Evolutionary conservation across 768 basidiomycete species (phyloP).

Genomic region (Kwoniella dejecticola): DNA sequence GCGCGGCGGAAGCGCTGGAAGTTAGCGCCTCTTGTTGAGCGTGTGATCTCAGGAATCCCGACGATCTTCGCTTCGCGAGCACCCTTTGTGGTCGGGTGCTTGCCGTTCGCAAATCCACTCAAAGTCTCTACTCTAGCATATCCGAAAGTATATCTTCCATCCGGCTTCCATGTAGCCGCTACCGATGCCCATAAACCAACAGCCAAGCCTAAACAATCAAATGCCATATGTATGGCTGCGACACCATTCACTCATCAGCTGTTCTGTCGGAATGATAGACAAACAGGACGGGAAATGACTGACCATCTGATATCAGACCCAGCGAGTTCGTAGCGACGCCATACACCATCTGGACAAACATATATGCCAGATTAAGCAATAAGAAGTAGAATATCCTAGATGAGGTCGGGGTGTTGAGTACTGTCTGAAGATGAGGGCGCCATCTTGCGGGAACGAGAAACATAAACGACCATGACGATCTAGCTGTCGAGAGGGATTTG

Average conservation of each 20-base stretch:
- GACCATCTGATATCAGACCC: constrained; percentile 95
- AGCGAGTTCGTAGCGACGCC: constrained; percentile 97
- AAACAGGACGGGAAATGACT: constrained; percentile 38
- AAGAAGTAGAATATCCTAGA: constrained; percentile 96
- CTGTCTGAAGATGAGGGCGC: constrained; percentile 74
- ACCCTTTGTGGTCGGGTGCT: constrained; percentile 6
- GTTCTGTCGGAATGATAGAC: too few relatives aligned
- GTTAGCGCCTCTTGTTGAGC: constrained; percentile 12
- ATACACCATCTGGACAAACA: constrained; percentile 85
- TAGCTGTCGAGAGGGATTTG: constrained; percentile 10
- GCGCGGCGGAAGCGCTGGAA: constrained; percentile 7
- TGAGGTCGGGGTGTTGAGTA: constrained; percentile 87
- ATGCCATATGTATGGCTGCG: constrained; percentile 97
- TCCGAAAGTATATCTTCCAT: constrained; percentile 92
- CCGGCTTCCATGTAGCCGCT: constrained; percentile 96
- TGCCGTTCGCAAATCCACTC: constrained; percentile 86
- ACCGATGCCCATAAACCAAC: constrained; percentile 94
- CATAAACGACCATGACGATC: constrained; percentile 33
- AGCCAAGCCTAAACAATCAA: constrained; percentile 96
- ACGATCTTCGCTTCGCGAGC: constrained; percentile 15
- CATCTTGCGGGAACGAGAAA: constrained; percentile 46
- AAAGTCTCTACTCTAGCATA: constrained; percentile 96
- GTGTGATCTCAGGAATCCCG: constrained; percentile 8
- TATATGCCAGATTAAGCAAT: constrained; percentile 89
- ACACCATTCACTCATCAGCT: too few relatives aligned